Conservation (phyloP, 768 basidiomycete species). For the Leccinellum luteum region DNA sequence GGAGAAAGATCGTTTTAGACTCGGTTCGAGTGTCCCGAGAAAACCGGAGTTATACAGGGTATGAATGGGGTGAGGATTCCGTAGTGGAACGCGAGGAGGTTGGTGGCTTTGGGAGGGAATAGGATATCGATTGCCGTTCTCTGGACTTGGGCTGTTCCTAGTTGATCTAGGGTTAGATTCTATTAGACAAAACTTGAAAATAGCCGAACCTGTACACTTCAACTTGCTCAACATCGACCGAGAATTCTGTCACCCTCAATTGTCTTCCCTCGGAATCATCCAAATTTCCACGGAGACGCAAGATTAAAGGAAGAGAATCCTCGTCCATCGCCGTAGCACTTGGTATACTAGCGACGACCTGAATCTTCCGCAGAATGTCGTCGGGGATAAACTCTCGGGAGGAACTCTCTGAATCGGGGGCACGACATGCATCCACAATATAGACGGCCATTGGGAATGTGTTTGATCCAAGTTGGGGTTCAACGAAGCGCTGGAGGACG, state of each 20-base stretch:
- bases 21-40: slow-evolving; percentile 24
- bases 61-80: slow-evolving; percentile 48
- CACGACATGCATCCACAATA: slow-evolving; percentile 40
- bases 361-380: slow-evolving; percentile 58
- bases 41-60: slow-evolving; percentile 47
- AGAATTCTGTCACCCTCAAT: slow-evolving; percentile 55
- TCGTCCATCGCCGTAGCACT: slow-evolving; percentile 47
- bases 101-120: slow-evolving; percentile 56
- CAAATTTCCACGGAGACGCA: slow-evolving; percentile 61
- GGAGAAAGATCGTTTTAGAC: slow-evolving; percentile 38
- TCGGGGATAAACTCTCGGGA: slow-evolving; percentile 40
- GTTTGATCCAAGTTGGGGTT: slow-evolving; percentile 35
- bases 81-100: slow-evolving; percentile 62
- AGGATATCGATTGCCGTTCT: slow-evolving; percentile 48
- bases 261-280: slow-evolving; percentile 47
- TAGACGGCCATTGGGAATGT: slow-evolving; percentile 39
- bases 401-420: slow-evolving; percentile 12
- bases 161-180: slow-evolving; percentile 7
- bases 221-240: slow-evolving; percentile 56
- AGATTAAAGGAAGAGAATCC: slow-evolving; percentile 47
- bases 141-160: slow-evolving; percentile 43
- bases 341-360: slow-evolving; percentile 64
- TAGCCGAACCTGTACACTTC: slow-evolving; percentile 63
- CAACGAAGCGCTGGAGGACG: slow-evolving; percentile 51
- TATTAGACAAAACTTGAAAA: neutral